A percentile compares a stretch with the other conserved stretches of the same genome.
Evolutionary conservation across 768 basidiomycete genomes (phyloP).

Genomic region (Rubroboletus pulcherrimus): DNA sequence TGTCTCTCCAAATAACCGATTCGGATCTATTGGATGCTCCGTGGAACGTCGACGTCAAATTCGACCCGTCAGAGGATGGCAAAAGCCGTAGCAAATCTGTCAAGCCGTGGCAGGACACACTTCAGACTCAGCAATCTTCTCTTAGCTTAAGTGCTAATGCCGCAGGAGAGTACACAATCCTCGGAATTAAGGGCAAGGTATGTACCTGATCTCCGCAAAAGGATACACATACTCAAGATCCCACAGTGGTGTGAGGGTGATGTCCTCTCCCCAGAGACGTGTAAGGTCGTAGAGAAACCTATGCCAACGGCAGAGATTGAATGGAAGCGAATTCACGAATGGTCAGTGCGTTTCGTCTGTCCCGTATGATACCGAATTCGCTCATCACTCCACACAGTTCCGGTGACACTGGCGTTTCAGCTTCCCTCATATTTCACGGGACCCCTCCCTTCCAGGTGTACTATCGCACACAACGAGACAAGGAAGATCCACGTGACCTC

Average conservation of each 20-base stretch:
- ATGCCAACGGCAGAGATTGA: constrained; percentile 79
- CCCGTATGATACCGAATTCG: constrained; percentile 2
- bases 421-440: constrained; percentile 81
- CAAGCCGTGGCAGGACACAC: constrained; percentile 61
- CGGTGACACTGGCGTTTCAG: constrained; percentile 88
- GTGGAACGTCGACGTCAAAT: constrained; percentile 63
- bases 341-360: constrained; percentile 42
- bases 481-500: constrained; percentile 56
- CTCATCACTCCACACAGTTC: constrained; percentile 46
- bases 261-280: constrained; percentile 78
- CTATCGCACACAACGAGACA: constrained; percentile 71
- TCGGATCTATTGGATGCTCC: constrained; percentile 63
- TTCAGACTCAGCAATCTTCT: constrained; percentile 49
- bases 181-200: constrained; percentile 68
- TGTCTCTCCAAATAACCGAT: constrained; percentile 52
- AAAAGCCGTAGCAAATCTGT: constrained; percentile 38
- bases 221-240: constrained; percentile 1
- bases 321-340: constrained; percentile 89
- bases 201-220: neutral
- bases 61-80: constrained; percentile 48
- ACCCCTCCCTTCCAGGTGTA: constrained; percentile 85
- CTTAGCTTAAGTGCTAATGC: constrained; percentile 48
- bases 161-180: constrained; percentile 77
- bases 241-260: constrained; percentile 71
- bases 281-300: constrained; percentile 71